Conservation (phyloP, 768 basidiomycete species). For the Paxillus rubicundulus region DNA sequence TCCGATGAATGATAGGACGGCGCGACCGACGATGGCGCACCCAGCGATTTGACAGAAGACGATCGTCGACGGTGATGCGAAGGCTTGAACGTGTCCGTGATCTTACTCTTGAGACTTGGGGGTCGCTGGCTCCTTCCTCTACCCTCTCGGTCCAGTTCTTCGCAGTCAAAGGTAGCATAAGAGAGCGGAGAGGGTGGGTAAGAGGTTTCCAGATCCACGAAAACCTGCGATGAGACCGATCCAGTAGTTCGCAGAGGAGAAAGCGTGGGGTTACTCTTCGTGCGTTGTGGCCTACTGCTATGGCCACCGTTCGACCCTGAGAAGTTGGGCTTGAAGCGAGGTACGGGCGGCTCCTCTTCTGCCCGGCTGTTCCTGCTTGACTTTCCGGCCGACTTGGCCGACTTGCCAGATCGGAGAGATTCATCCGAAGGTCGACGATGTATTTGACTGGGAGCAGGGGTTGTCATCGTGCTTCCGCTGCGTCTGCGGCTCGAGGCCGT, state of each 20-base stretch:
- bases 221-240: slow-evolving; percentile 27
- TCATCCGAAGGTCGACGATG: slow-evolving; percentile 37
- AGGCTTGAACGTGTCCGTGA: slow-evolving; percentile 32
- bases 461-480: slow-evolving; percentile 26
- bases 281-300: slow-evolving; percentile 31
- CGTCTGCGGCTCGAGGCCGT: slow-evolving; percentile 22
- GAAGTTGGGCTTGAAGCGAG: slow-evolving; percentile 30
- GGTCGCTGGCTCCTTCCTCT: slow-evolving; percentile 29
- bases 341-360: slow-evolving; percentile 29
- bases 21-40: slow-evolving; percentile 29
- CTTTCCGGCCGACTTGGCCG: slow-evolving; percentile 31
- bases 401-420: slow-evolving; percentile 42
- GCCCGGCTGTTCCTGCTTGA: slow-evolving; percentile 28
- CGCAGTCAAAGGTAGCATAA: slow-evolving; percentile 20
- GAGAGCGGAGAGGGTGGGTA: slow-evolving; percentile 31
- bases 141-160: slow-evolving; percentile 23
- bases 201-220: slow-evolving; percentile 24
- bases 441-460: slow-evolving; percentile 15
- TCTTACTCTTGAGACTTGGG: slow-evolving; percentile 31
- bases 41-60: slow-evolving; percentile 32
- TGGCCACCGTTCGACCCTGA: slow-evolving; percentile 13
- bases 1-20: slow-evolving; percentile 23
- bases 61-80: slow-evolving; percentile 33
- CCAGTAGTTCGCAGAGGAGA: slow-evolving; percentile 16
- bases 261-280: slow-evolving; percentile 52